These are phyloP conservation scores for Penicillium cosmopolitanum DNA, from an alignment of 495 filamentous ascomycete genomes.

Conservation along the genomic window DNA sequence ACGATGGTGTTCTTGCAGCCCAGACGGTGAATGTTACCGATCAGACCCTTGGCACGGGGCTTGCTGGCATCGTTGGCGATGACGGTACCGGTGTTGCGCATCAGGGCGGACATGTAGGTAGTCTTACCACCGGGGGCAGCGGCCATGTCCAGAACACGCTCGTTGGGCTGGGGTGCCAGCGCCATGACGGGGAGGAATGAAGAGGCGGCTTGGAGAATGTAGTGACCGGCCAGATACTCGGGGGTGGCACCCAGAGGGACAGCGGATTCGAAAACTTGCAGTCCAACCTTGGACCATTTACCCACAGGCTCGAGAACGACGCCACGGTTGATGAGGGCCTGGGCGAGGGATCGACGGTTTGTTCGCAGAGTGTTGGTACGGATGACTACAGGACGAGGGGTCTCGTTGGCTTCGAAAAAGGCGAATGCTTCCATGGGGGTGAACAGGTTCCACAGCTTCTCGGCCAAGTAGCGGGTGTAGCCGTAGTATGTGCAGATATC, in stretches of 20 bases:
- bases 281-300: slow-evolving; percentile 97
- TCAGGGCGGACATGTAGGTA: slow-evolving; percentile 92
- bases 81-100: slow-evolving; percentile 97
- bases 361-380: slow-evolving; percentile 96
- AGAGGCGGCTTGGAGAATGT: slow-evolving; percentile 95
- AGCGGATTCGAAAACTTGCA: slow-evolving; percentile 92
- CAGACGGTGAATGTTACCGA: slow-evolving; percentile 96
- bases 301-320: slow-evolving; percentile 95
- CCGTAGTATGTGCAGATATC: slow-evolving; percentile 95
- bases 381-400: slow-evolving; percentile 80
- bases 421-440: slow-evolving; percentile 92
- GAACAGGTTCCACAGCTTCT: slow-evolving; percentile 90
- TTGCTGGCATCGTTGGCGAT: slow-evolving; percentile 98
- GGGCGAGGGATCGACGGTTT: slow-evolving; percentile 87
- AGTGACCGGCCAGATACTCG: slow-evolving; percentile 95
- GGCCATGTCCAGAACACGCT: slow-evolving; percentile 94
- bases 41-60: slow-evolving; percentile 88
- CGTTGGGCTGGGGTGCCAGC: slow-evolving; percentile 87
- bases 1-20: slow-evolving; percentile 93
- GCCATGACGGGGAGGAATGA: slow-evolving; percentile 99
- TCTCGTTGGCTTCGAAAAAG: slow-evolving; percentile 99
- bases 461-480: slow-evolving; percentile 80
- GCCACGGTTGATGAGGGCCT: slow-evolving; percentile 94
- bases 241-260: slow-evolving; percentile 97
- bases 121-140: slow-evolving; percentile 97